Conservation (phyloP, 2,329 filamentous ascomycete species). For the Tolypocladium ovalisporum region DNA sequence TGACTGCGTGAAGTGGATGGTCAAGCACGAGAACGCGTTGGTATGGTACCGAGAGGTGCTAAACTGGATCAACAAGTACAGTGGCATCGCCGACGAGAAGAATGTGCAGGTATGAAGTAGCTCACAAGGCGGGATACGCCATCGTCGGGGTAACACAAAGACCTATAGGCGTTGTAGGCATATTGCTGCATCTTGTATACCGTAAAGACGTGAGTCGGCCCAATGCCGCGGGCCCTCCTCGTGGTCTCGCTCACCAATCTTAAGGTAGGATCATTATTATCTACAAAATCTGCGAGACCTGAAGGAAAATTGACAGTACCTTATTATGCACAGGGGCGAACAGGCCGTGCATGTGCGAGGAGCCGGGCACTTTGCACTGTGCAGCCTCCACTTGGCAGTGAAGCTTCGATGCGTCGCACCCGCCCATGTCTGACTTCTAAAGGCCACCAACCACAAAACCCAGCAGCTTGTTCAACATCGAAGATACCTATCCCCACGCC, state of each 20-base stretch:
- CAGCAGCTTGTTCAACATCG: background rate
- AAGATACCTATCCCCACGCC: background rate
- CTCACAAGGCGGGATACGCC: background rate
- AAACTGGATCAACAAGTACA: constrained; percentile 61
- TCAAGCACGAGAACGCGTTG: constrained; percentile 84
- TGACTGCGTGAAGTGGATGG: constrained; percentile 50
- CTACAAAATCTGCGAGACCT: too few relatives aligned
- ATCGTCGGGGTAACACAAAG: background rate
- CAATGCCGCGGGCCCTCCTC: too few relatives aligned
- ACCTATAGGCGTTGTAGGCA: background rate
- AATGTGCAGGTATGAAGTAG: background rate
- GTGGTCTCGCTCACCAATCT: too few relatives aligned
- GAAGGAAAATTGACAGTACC: too few relatives aligned
- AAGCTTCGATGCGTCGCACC: background rate
- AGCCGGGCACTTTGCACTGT: background rate
- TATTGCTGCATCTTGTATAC: background rate
- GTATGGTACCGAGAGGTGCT: constrained; percentile 85
- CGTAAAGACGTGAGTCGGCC: background rate
- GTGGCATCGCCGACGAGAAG: constrained; percentile 25
- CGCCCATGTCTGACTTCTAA: background rate
- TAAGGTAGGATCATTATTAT: too few relatives aligned
- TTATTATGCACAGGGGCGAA: background rate
- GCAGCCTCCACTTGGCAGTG: background rate
- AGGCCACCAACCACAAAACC: background rate
- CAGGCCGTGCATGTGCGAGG: background rate